phyloP scores from a whole-genome alignment of 495 filamentous ascomycete genomes.

The Aspergillus biplanus region DNA sequence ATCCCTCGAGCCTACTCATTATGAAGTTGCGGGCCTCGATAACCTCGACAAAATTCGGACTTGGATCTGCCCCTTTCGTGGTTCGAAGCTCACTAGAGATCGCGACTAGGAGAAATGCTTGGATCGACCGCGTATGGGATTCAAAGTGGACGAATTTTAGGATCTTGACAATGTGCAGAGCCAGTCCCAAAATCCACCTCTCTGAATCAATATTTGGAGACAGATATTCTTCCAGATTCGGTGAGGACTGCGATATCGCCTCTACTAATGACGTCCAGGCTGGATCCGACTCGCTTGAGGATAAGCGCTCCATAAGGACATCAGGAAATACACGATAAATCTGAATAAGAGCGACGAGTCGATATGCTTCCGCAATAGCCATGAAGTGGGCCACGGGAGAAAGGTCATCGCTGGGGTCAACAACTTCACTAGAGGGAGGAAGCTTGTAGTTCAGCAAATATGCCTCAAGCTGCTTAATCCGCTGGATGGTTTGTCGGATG shows the following conservation, averaged over 20 bases:
- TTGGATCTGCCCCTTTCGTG: neutral
- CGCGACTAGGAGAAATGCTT: constrained; percentile 7
- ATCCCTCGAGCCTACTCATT: constrained; percentile 2
- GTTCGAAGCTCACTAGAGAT: constrained; percentile 5
- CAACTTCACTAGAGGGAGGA: neutral
- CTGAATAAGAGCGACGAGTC: constrained; percentile 1
- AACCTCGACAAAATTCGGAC: neutral
- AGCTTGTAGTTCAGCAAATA: neutral
- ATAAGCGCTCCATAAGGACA: neutral
- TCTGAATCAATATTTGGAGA: neutral
- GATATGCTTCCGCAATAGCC: neutral
- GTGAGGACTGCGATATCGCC: neutral
- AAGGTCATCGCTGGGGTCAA: neutral
- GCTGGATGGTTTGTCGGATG: neutral
- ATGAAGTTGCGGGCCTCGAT: neutral
- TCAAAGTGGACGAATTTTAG: neutral
- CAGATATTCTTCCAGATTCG: neutral
- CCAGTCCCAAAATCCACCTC: neutral
- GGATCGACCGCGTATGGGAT: constrained; percentile 5
- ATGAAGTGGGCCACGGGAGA: neutral
- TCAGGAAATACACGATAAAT: constrained; percentile 9
- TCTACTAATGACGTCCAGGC: neutral
- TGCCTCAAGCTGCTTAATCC: neutral
- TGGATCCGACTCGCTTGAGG: neutral
- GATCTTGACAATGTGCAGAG: neutral